phyloP scores from a whole-genome alignment of 768 basidiomycete species.

The Boletus vermiculosoides region DNA sequence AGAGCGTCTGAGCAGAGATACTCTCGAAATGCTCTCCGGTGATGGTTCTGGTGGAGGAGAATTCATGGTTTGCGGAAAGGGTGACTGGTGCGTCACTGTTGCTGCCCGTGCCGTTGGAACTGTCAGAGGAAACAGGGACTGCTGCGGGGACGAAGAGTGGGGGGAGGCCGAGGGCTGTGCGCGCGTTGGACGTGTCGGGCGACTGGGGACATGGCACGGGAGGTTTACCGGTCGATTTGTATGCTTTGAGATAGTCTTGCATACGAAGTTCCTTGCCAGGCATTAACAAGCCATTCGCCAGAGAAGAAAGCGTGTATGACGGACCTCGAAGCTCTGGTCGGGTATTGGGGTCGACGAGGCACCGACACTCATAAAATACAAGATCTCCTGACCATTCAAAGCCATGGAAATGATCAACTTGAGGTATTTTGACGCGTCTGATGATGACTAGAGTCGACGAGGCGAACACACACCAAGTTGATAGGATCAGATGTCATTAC shows the following conservation, averaged over 20 bases:
- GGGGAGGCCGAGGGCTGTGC: conserved; percentile 46
- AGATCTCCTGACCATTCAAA: conserved; percentile 12
- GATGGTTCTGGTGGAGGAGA: conserved; percentile 25
- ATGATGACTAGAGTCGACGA: not conserved
- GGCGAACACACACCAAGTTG: not conserved
- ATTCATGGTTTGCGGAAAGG: conserved; percentile 23
- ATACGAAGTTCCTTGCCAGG: conserved; percentile 50
- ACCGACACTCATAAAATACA: conserved; percentile 32
- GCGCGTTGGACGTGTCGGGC: conserved; percentile 45
- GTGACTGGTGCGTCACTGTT: conserved; percentile 2
- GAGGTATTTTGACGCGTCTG: not conserved
- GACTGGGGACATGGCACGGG: conserved; percentile 49
- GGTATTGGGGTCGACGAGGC: conserved; percentile 9
- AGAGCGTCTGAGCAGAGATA: conserved; percentile 40
- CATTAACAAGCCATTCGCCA: not conserved
- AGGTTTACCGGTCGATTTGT: conserved; percentile 43
- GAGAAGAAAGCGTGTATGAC: not conserved
- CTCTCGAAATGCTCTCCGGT: conserved; percentile 34
- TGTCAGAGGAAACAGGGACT: conserved; percentile 15
- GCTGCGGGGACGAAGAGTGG: conserved; percentile 49
- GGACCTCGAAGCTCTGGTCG: conserved; percentile 32
- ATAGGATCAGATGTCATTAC: not conserved
- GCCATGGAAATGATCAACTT: conserved; percentile 6
- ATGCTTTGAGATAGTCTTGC: conserved; percentile 53
- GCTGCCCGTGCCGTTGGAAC: not conserved